Percentiles rank a stretch among this genome's conserved stretches.
Conservation (phyloP, 208 protist genomes). For the Sergeia podlipaevii region DNA sequence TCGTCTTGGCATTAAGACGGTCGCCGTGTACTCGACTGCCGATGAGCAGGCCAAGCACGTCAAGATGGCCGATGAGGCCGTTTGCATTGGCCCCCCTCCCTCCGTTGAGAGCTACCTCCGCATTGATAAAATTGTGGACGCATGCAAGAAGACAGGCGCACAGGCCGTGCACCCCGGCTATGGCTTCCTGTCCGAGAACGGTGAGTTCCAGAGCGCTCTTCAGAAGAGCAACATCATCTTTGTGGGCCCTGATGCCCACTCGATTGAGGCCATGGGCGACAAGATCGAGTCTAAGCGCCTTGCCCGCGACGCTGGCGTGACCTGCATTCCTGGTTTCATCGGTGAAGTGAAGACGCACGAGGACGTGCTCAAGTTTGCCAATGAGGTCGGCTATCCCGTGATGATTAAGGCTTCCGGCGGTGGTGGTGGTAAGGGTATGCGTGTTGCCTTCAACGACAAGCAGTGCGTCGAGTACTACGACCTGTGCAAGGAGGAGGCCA, state of each 20-base stretch:
- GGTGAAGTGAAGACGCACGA: conserved; percentile 30
- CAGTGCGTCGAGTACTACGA: conserved; percentile 93
- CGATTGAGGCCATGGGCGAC: conserved; percentile 93
- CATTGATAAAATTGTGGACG: conserved; percentile 92
- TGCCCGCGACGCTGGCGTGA: conserved; percentile 83
- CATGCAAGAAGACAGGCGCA: conserved; percentile 75
- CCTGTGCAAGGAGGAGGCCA: conserved; percentile 89
- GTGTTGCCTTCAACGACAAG: conserved; percentile 90
- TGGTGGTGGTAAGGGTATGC: conserved; percentile 45
- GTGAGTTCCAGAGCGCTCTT: conserved; percentile 81
- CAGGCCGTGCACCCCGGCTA: conserved; percentile 97
- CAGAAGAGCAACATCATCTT: conserved; percentile 84
- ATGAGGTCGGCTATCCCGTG: conserved; percentile 91
- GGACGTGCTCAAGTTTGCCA: conserved; percentile 40
- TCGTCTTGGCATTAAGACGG: conserved; percentile 92
- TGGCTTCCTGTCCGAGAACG: conserved; percentile 97
- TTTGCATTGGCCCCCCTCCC: conserved; percentile 55
- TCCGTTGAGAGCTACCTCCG: conserved; percentile 86
- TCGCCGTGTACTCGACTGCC: conserved; percentile 95
- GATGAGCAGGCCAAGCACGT: conserved; percentile 93
- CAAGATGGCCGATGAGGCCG: conserved; percentile 79
- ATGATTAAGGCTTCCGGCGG: conserved; percentile 97
- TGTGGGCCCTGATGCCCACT: conserved; percentile 91
- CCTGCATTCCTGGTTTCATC: conserved; percentile 76
- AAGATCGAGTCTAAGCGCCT: conserved; percentile 93